Conservation (phyloP, 2,329 filamentous ascomycete genomes). For the Mycogone perniciosa region DNA sequence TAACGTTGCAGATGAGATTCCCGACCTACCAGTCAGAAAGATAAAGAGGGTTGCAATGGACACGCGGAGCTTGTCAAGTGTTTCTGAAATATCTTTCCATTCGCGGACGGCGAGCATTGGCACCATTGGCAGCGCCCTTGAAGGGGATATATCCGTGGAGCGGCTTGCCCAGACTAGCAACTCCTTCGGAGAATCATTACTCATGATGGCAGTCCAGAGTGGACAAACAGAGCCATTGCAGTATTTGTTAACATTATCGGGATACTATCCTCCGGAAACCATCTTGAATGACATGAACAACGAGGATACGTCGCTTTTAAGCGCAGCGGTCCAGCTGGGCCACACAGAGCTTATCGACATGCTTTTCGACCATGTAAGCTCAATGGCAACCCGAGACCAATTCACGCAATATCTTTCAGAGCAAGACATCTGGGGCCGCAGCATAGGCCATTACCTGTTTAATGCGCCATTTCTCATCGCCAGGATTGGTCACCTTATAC, state of each 20-base stretch:
- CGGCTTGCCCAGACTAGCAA: conserved; percentile 66
- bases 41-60: conserved; percentile 85
- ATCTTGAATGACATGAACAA: conserved; percentile 82
- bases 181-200: conserved; percentile 70
- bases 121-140: conserved; percentile 65
- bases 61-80: conserved; percentile 77
- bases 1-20: conserved; percentile 34
- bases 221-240: conserved; percentile 64
- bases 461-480: conserved; percentile 76
- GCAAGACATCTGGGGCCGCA: conserved; percentile 80
- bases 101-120: conserved; percentile 74
- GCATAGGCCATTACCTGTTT: conserved; percentile 93
- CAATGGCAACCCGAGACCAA: conserved; percentile 46
- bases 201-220: conserved; percentile 78
- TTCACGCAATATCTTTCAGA: conserved; percentile 63
- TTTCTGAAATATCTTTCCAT: conserved; percentile 75
- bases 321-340: conserved; percentile 81
- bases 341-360: conserved; percentile 68
- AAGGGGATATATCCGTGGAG: conserved; percentile 82
- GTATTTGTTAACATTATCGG: conserved; percentile 71
- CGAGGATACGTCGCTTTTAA: conserved; percentile 82
- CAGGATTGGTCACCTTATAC: conserved; percentile 68
- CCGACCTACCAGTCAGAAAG: conserved; percentile 38
- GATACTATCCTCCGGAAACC: conserved; percentile 65
- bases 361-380: conserved; percentile 64